Conservation (phyloP, 805 yeast genomes). For the Ogataea saltuana region DNA sequence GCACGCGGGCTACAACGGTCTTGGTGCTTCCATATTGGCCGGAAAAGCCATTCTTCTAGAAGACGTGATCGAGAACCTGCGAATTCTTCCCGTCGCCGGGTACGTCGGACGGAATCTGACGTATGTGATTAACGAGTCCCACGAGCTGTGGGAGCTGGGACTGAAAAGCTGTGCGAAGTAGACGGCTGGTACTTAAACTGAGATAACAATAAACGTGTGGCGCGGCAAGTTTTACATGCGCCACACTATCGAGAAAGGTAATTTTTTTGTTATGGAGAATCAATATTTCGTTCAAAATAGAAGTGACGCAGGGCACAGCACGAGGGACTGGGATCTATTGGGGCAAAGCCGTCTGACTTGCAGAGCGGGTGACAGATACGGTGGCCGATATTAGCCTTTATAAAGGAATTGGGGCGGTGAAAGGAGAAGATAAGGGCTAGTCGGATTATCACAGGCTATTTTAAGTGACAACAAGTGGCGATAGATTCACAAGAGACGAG, state of each 20-base stretch:
- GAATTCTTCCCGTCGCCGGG: constrained; percentile 54
- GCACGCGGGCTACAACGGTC: constrained; percentile 65
- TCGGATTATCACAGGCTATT: not conserved
- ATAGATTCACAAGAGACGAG: not conserved
- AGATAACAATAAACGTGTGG: not conserved
- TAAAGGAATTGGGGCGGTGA: too few species aligned
- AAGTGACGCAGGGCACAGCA: constrained; percentile 26
- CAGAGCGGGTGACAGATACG: too few species aligned
- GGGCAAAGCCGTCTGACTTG: too few species aligned
- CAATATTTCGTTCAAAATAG: too few species aligned
- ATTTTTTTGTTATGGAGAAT: not conserved
- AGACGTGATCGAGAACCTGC: constrained; percentile 74
- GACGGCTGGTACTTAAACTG: not conserved
- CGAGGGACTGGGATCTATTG: not conserved
- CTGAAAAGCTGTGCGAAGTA: not conserved
- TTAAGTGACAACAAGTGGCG: not conserved
- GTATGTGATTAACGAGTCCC: constrained; percentile 74
- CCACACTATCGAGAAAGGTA: not conserved
- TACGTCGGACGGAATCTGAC: constrained; percentile 57
- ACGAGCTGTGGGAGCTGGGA: constrained; percentile 60
- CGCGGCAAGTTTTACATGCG: not conserved
- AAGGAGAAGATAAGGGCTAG: too few species aligned
- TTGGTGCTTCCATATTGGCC: constrained; percentile 63
- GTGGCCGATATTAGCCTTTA: too few species aligned
- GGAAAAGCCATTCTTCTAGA: constrained; percentile 85